Evolutionary conservation across 352 stramenopile genomes (phyloP).

Genomic region (Globisporangium solare): DNA sequence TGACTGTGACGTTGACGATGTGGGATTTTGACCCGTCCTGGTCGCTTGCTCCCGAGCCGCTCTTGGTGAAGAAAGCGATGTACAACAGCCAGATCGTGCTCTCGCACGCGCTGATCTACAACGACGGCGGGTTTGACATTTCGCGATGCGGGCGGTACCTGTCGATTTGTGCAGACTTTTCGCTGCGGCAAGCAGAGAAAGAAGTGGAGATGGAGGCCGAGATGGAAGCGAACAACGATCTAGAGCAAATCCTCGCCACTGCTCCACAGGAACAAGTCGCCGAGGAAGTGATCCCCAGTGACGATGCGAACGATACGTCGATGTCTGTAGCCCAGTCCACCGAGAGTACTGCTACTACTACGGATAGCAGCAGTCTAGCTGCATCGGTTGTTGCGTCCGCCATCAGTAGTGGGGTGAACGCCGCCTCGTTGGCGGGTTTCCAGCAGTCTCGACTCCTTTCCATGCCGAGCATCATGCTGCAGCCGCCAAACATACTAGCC

Average conservation of each 20-base stretch:
- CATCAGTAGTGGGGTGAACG: constrained; percentile 9
- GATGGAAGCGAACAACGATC: constrained; percentile 63
- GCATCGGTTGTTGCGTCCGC: constrained; percentile 8
- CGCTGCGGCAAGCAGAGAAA: constrained; percentile 82
- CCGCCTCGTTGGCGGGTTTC: constrained; percentile 10
- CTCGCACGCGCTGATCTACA: constrained; percentile 94
- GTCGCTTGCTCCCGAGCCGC: constrained; percentile 62
- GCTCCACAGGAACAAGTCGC: constrained; percentile 53
- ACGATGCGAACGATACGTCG: constrained; percentile 61
- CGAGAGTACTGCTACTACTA: not conserved
- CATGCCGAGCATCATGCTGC: constrained; percentile 27
- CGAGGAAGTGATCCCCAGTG: constrained; percentile 50
- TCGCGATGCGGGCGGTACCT: constrained; percentile 93
- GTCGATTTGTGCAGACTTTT: constrained; percentile 94
- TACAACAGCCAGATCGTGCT: constrained; percentile 82
- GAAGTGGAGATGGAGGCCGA: constrained; percentile 79
- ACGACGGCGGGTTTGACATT: constrained; percentile 97
- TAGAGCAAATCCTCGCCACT: constrained; percentile 66
- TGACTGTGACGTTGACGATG: constrained; percentile 93
- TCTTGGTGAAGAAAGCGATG: constrained; percentile 80
- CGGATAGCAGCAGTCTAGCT: constrained; percentile 1
- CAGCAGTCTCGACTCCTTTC: constrained; percentile 13
- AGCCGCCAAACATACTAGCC: constrained; percentile 50
- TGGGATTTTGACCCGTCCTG: constrained; percentile 93
- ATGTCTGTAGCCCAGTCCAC: constrained; percentile 32